phyloP scores from a whole-genome alignment of 768 basidiomycete genomes.

The Pholiota microspora region DNA sequence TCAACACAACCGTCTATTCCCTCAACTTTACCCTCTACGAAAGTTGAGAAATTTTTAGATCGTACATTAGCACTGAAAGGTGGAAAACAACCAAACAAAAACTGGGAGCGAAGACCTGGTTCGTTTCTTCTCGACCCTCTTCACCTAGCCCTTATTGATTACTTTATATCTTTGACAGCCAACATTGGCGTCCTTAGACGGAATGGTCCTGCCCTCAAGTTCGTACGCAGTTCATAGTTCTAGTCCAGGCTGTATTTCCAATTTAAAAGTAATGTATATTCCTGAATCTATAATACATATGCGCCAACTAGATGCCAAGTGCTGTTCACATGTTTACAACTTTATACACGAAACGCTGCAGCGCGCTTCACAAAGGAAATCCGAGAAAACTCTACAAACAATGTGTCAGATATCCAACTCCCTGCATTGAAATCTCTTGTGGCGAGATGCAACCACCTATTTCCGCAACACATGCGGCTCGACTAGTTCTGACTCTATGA shows the following conservation, averaged over 20 bases:
- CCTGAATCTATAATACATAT: conserved; percentile 6
- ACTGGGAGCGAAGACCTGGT: conserved; percentile 66
- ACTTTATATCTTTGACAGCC: conserved; percentile 28
- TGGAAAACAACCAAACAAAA: conserved; percentile 32
- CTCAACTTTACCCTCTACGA: conserved; percentile 46
- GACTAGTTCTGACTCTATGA: conserved; percentile 50
- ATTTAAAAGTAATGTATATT: conserved; percentile 1
- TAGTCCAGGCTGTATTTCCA: not conserved
- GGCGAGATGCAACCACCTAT: conserved; percentile 16
- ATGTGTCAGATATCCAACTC: not conserved
- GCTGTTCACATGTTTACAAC: too few relatives aligned
- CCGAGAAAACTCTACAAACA: not conserved
- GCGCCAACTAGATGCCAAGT: not conserved
- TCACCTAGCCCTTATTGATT: conserved; percentile 1
- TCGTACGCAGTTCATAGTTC: conserved; percentile 35
- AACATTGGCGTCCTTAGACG: conserved; percentile 56
- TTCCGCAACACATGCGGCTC: conserved; percentile 56
- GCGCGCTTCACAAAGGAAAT: not conserved
- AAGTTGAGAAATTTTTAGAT: conserved; percentile 50
- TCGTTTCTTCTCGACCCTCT: conserved; percentile 11
- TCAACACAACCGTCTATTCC: conserved; percentile 28
- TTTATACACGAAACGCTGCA: not conserved
- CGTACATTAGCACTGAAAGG: conserved; percentile 49
- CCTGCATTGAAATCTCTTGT: not conserved
- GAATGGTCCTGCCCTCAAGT: conserved; percentile 50